Percentiles rank a stretch among this genome's conserved stretches.
These are phyloP conservation scores for Croton laevigatus DNA, from an alignment of 441 rosid species.

Conservation along the genomic window DNA sequence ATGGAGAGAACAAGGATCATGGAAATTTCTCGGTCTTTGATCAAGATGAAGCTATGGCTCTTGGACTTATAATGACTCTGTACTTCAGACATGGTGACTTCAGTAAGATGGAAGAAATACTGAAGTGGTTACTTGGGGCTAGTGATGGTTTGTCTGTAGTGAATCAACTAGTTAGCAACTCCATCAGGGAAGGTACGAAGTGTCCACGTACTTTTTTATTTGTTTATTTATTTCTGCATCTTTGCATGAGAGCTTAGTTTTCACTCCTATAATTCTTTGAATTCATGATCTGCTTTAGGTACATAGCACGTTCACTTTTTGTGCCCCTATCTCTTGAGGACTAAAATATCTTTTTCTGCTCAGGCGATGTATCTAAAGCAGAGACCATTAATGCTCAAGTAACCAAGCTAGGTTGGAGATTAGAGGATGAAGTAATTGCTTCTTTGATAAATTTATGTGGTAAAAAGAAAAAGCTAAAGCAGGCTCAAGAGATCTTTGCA, in stretches of 20 bases:
- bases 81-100: constrained; percentile 37
- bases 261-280: not conserved
- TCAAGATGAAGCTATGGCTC: constrained; percentile 48
- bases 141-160: constrained; percentile 46
- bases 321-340: constrained; percentile 15
- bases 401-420: constrained; percentile 40
- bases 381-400: constrained; percentile 38
- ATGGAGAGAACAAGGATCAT: constrained; percentile 23
- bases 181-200: constrained; percentile 51
- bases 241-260: not conserved
- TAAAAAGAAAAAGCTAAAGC: constrained; percentile 46
- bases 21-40: constrained; percentile 29
- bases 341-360: constrained; percentile 20
- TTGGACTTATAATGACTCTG: constrained; percentile 54
- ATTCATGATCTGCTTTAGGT: not conserved
- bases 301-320: constrained; percentile 1
- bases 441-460: constrained; percentile 56
- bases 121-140: constrained; percentile 49
- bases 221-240: not conserved
- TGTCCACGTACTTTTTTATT: not conserved
- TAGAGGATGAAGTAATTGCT: constrained; percentile 53
- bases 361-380: constrained; percentile 59
- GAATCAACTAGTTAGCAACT: constrained; percentile 48
- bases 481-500: constrained; percentile 50
- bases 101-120: constrained; percentile 38